These are phyloP conservation scores for Rubia peregrina DNA, from an alignment of 305 asterid genomes.

Conservation along the genomic window DNA sequence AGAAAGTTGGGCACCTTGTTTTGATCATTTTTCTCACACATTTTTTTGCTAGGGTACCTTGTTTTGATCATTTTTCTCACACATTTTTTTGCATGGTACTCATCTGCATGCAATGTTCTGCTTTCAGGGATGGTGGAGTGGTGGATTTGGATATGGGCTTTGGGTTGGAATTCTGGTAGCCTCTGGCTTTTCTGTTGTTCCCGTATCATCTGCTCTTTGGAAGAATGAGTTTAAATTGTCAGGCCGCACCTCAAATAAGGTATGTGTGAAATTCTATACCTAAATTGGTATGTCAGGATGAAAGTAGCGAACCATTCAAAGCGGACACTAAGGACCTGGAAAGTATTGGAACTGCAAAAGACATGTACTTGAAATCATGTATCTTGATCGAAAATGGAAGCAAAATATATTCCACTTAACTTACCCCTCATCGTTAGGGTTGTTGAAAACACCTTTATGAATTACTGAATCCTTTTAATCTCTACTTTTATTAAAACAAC, in stretches of 20 bases:
- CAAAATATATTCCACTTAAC: not conserved
- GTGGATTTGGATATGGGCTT: constrained; percentile 93
- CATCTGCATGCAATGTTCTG: constrained; percentile 22
- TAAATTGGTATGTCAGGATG: not conserved
- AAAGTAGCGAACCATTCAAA: not conserved
- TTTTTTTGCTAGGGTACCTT: constrained; percentile 8
- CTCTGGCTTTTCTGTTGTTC: constrained; percentile 85
- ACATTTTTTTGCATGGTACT: constrained; percentile 8
- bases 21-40: not conserved
- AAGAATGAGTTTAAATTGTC: constrained; percentile 69
- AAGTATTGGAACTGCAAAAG: not conserved
- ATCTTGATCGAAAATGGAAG: not conserved
- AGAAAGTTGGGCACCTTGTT: not conserved
- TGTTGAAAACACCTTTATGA: not conserved
- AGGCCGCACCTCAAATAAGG: constrained; percentile 61
- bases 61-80: not conserved
- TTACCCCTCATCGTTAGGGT: not conserved
- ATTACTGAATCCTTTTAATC: not conserved
- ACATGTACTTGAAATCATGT: not conserved
- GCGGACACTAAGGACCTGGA: not conserved
- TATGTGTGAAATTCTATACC: constrained; percentile 14
- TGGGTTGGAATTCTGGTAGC: constrained; percentile 92
- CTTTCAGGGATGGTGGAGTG: constrained; percentile 95
- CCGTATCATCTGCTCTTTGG: constrained; percentile 76
- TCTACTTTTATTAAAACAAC: not conserved